Conservation (phyloP, 768 basidiomycete genomes). For the Boletus subparvulus region DNA sequence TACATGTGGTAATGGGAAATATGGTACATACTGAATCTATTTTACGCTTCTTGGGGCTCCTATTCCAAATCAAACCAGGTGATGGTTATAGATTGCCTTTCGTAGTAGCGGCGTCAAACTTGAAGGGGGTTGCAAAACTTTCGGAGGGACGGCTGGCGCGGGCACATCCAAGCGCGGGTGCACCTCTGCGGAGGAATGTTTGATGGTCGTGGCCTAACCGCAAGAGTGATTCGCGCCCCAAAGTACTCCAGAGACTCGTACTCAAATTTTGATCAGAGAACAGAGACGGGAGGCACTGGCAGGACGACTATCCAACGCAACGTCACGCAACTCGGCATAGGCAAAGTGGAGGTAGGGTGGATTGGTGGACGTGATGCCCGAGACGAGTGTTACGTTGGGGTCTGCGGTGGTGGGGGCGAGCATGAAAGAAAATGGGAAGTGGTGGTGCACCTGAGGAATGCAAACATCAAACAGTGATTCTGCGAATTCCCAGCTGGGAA, state of each 20-base stretch:
- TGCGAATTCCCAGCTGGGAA: conserved; percentile 62
- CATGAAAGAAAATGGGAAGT: background rate
- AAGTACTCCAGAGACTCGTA: conserved; percentile 61
- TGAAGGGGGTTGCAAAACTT: conserved; percentile 10
- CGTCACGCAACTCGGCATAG: conserved; percentile 56
- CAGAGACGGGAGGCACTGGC: conserved; percentile 48
- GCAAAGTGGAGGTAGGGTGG: conserved; percentile 60
- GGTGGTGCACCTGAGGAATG: conserved; percentile 49
- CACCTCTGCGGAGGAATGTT: conserved; percentile 58
- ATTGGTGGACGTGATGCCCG: conserved; percentile 59
- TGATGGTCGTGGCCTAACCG: conserved; percentile 71
- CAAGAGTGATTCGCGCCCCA: conserved; percentile 59
- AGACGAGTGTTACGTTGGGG: conserved; percentile 55
- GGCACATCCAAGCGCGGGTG: conserved; percentile 23
- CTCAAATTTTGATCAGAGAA: conserved; percentile 69
- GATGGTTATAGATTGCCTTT: too few relatives aligned
- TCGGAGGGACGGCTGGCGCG: conserved; percentile 28
- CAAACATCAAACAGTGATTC: conserved; percentile 59
- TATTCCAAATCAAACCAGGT: too few relatives aligned
- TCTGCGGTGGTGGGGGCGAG: conserved; percentile 46
- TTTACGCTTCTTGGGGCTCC: too few relatives aligned
- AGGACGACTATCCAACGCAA: conserved; percentile 47
- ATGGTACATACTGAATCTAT: too few relatives aligned
- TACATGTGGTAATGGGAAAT: too few relatives aligned
- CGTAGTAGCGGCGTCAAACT: too few relatives aligned